These are phyloP conservation scores for Vaccinium darrowii DNA, from an alignment of 148 eudicot species.

Conservation along the genomic window DNA sequence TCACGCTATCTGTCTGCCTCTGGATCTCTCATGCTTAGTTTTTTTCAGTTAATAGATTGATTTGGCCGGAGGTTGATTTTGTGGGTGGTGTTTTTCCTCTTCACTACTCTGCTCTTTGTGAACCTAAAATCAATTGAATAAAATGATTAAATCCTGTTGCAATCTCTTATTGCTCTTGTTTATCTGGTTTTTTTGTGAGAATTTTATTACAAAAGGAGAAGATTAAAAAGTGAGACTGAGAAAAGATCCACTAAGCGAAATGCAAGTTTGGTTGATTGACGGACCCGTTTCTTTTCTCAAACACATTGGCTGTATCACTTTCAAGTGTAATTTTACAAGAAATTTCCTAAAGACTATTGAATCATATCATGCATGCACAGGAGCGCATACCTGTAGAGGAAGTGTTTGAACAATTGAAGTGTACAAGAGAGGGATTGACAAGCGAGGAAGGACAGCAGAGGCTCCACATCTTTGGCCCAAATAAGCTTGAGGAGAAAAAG, in stretches of 20 bases:
- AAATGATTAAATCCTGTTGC: neutral
- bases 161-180: neutral
- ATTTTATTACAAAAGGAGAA: too few relatives aligned
- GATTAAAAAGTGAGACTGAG: too few relatives aligned
- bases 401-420: conserved; percentile 53
- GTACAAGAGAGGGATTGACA: conserved; percentile 55
- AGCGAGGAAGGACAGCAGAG: conserved; percentile 47
- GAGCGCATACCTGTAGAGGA: conserved; percentile 61
- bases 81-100: neutral
- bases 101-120: neutral
- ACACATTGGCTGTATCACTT: too few relatives aligned
- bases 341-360: neutral
- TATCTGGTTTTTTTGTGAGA: too few relatives aligned
- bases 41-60: neutral
- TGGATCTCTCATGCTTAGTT: neutral
- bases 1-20: neutral
- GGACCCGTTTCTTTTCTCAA: too few relatives aligned
- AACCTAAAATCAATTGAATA: neutral
- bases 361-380: conserved; percentile 33
- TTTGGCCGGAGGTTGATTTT: neutral
- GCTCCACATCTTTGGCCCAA: conserved; percentile 57
- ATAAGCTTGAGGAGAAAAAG: conserved; percentile 85
- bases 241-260: too few relatives aligned
- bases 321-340: too few relatives aligned
- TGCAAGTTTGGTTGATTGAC: too few relatives aligned